A percentile compares a stretch with the other conserved stretches of the same genome.
Conservation (phyloP, 768 basidiomycete species). For the Pulveroboletus sp. region DNA sequence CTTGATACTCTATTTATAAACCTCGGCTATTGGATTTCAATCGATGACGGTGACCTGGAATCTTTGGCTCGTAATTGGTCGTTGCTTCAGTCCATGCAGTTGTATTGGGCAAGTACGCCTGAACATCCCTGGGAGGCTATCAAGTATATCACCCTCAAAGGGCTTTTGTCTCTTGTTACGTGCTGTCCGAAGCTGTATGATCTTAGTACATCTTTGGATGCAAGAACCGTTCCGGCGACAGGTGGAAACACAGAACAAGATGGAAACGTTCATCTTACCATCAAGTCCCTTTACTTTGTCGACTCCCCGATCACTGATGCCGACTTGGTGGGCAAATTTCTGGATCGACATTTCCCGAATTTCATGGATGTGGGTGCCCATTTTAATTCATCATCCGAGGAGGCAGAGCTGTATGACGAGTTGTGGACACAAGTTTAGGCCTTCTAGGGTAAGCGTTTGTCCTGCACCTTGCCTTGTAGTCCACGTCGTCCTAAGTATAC, state of each 20-base stretch:
- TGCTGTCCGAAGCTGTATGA: neutral
- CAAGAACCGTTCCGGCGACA: neutral
- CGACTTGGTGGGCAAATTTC: neutral
- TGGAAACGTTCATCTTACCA: too few relatives aligned
- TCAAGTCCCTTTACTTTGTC: neutral
- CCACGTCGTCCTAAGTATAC: too few relatives aligned
- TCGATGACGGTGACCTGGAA: constrained; percentile 2
- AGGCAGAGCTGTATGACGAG: too few relatives aligned
- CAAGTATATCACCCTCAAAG: constrained; percentile 2
- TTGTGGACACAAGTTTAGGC: too few relatives aligned
- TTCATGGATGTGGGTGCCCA: too few relatives aligned
- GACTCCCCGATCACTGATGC: neutral
- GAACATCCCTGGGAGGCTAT: too few relatives aligned
- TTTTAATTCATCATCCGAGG: too few relatives aligned
- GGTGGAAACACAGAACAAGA: too few relatives aligned
- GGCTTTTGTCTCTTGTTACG: neutral
- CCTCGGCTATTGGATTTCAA: neutral
- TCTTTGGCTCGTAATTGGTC: constrained; percentile 6
- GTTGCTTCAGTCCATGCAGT: neutral
- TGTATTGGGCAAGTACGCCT: neutral
- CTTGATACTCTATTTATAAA: neutral
- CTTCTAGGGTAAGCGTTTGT: too few relatives aligned
- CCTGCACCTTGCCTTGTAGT: too few relatives aligned
- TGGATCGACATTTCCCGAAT: neutral
- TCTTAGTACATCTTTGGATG: neutral